These are phyloP conservation scores for Aegle marmelos DNA, from an alignment of 345 rosid species.

Conservation along the genomic window DNA sequence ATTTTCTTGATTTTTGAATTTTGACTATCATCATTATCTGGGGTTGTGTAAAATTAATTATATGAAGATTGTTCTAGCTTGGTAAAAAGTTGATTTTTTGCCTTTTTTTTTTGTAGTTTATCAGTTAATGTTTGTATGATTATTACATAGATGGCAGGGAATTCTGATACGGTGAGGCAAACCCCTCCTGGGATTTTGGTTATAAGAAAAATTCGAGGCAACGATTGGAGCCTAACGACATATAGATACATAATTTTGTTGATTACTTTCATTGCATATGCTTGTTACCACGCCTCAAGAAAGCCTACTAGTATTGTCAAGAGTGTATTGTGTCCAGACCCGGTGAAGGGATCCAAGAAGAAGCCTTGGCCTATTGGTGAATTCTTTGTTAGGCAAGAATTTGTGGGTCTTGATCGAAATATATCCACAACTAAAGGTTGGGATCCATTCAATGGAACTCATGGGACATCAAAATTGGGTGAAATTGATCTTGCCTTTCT, in stretches of 20 bases:
- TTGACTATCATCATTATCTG: not conserved
- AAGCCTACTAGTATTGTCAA: conserved; percentile 93
- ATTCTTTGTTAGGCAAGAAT: conserved; percentile 46
- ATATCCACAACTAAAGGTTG: conserved; percentile 42
- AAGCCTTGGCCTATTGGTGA: conserved; percentile 70
- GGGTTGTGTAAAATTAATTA: not conserved
- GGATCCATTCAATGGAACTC: conserved; percentile 71
- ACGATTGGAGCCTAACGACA: conserved; percentile 63
- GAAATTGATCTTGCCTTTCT: conserved; percentile 88
- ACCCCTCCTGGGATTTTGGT: conserved; percentile 71
- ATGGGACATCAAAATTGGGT: conserved; percentile 82
- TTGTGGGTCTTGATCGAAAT: not conserved
- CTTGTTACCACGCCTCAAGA: conserved; percentile 91
- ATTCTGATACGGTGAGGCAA: conserved; percentile 34
- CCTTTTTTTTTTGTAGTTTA: not conserved
- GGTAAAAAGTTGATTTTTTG: not conserved
- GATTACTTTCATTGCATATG: conserved; percentile 81
- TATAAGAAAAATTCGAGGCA: conserved; percentile 47
- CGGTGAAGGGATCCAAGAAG: conserved; percentile 6
- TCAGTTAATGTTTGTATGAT: conserved; percentile 2
- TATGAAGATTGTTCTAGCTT: conserved; percentile 1
- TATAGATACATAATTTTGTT: conserved; percentile 63
- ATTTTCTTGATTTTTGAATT: not conserved
- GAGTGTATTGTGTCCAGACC: conserved; percentile 74
- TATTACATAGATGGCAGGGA: conserved; percentile 33